Conservation (phyloP, 129 eudicot species). For the Lonicera japonica region DNA sequence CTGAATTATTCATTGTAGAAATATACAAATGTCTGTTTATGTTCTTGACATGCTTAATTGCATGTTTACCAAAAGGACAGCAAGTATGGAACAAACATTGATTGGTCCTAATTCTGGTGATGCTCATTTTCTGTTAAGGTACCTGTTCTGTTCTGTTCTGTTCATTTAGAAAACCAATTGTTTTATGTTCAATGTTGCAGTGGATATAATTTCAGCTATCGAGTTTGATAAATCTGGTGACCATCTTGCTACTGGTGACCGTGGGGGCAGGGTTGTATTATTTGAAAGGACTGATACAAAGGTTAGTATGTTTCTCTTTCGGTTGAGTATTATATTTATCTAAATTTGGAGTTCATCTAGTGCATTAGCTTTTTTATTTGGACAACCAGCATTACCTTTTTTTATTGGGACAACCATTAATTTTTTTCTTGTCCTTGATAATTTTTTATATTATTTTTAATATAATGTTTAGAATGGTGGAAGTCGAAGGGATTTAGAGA, state of each 20-base stretch:
- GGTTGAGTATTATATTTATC: constrained; percentile 6
- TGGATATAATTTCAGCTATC: constrained; percentile 93
- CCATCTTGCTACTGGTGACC: constrained; percentile 99
- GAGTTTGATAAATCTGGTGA: constrained; percentile 98
- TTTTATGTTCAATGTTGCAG: constrained; percentile 29
- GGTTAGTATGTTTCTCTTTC: constrained; percentile 33
- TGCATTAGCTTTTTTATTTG: constrained; percentile 1
- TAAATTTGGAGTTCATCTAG: constrained; percentile 2
- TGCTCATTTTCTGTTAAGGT: neutral
- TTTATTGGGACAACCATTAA: constrained; percentile 1
- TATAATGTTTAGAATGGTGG: constrained; percentile 49
- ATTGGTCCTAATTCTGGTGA: neutral
- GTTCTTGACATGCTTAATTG: too few relatives aligned
- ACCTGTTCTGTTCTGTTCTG: neutral
- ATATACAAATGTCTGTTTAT: too few relatives aligned
- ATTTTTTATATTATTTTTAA: constrained; percentile 14
- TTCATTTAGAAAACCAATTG: neutral
- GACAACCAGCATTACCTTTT: neutral
- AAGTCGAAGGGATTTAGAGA: constrained; percentile 78
- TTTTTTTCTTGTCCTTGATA: neutral
- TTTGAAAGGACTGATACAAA: constrained; percentile 92
- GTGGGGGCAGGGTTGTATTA: constrained; percentile 98
- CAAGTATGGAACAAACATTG: neutral
- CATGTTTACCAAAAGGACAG: too few relatives aligned
- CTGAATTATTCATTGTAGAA: too few relatives aligned